Base-by-base conservation (phyloP, 768 basidiomycete species). In the Psilocybe cubensis region DNA sequence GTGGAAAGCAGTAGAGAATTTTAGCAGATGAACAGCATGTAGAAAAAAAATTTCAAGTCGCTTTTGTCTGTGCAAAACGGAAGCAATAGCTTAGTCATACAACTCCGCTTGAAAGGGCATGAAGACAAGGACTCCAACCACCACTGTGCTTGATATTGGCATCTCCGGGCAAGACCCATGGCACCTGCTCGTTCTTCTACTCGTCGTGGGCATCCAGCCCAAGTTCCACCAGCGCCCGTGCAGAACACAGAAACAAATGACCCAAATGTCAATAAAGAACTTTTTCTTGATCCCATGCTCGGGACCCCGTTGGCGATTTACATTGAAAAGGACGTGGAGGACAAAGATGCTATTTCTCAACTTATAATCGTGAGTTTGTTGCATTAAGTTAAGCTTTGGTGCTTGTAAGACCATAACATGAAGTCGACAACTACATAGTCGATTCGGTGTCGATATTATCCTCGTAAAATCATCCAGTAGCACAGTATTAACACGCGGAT, bases 201-300 rank as follows among this genome's bases (percentile, higher is more conserved):
- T 67, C 78, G 82, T 70, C 84, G 81, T 72, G 69, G 65, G 21
- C 68, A 69, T 57, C 53, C 62, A 33, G 63, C 69, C 43, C 79
- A 80, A 63, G 76, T 71, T 56, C 73, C 69, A 50, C 73, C 70
- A 45, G 66, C 71, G 46, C 62, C 68, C 38, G 64, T 69, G 52
- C 63, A 69, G 53, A 68, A 66, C 60, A 58, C 70, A 59, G 66
- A 68, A 59, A 56, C 70, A 60, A 57, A 70, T 23, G 68, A 74
- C 43, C 76, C 71, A 64, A 70, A 73, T 59, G 67, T 74, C 60
- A 76, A 76, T 61, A 68, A 66, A 41, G 78, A 81, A 50, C 79
- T 94, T 54, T 94, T 94, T 68, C 76, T 92, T 48, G 92, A 94
- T 69, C 89, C 89, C 63, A 87, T 91, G 83, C 82, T 91, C 71